These are phyloP conservation scores for Fusarium multiceps DNA, from an alignment of 2,329 filamentous ascomycete genomes.

Conservation along the genomic window DNA sequence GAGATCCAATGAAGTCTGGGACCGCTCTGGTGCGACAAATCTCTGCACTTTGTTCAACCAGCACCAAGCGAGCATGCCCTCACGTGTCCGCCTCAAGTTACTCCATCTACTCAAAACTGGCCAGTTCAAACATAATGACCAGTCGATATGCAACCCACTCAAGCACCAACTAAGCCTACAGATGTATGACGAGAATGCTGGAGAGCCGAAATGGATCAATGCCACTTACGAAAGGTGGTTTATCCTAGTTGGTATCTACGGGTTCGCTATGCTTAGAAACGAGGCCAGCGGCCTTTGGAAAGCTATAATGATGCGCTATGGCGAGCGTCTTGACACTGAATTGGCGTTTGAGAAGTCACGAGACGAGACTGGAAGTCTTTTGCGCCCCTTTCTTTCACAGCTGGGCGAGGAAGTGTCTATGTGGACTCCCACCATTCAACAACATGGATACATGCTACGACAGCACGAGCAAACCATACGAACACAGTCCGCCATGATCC, in stretches of 20 bases:
- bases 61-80: background rate
- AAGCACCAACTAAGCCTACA: background rate
- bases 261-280: background rate
- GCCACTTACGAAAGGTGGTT: slow-evolving; percentile 6
- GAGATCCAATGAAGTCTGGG: background rate
- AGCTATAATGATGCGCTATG: background rate
- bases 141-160: background rate
- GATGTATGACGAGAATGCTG: background rate
- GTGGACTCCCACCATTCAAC: background rate
- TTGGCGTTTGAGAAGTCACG: background rate
- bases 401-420: background rate
- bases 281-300: background rate
- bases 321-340: background rate
- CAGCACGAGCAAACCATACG: background rate
- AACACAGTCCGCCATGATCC: background rate
- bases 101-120: background rate
- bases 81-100: background rate
- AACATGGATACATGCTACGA: background rate
- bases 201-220: background rate
- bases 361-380: background rate
- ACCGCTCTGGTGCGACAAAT: background rate
- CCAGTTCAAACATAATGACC: background rate
- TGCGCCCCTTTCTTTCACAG: background rate
- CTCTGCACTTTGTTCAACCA: background rate
- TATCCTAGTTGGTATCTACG: background rate